Conservation (phyloP, 805 yeast genomes). For the Starmerella stigmatis region DNA sequence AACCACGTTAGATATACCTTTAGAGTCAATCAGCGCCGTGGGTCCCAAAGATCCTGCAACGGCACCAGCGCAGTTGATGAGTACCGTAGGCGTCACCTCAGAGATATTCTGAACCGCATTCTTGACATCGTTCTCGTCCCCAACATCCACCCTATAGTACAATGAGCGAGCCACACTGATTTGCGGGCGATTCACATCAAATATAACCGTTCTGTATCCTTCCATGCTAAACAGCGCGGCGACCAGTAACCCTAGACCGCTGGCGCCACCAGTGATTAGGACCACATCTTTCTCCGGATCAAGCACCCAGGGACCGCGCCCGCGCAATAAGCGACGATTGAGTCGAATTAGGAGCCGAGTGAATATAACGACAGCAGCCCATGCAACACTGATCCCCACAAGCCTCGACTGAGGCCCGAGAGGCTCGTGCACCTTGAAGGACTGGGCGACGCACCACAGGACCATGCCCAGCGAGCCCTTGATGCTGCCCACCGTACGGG, state of each 20-base stretch:
- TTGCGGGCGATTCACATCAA: conserved; percentile 19
- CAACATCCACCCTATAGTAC: conserved; percentile 15
- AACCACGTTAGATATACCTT: conserved; percentile 45
- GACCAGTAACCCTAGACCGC: conserved; percentile 25
- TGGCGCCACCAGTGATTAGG: conserved; percentile 25
- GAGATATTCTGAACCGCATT: conserved; percentile 70
- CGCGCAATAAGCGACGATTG: conserved; percentile 6
- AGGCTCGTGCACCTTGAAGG: conserved; percentile 1
- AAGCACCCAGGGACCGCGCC: not conserved
- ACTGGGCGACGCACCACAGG: conserved; percentile 15
- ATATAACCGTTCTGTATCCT: conserved; percentile 15
- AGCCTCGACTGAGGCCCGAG: not conserved
- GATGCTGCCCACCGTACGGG: conserved; percentile 16
- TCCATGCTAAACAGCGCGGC: conserved; percentile 20
- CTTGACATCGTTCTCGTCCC: conserved; percentile 37
- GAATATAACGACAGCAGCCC: conserved; percentile 5
- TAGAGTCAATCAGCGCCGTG: conserved; percentile 25
- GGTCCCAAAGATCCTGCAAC: conserved; percentile 48
- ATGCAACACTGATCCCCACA: not conserved
- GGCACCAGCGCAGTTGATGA: conserved; percentile 85
- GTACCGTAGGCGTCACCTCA: conserved; percentile 66
- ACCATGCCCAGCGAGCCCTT: conserved; percentile 17
- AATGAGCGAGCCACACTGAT: conserved; percentile 12
- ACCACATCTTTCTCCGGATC: conserved; percentile 14
- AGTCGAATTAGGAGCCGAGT: not conserved